Base-by-base conservation (phyloP, 129 eudicot species). In the Sambucus nigra region DNA sequence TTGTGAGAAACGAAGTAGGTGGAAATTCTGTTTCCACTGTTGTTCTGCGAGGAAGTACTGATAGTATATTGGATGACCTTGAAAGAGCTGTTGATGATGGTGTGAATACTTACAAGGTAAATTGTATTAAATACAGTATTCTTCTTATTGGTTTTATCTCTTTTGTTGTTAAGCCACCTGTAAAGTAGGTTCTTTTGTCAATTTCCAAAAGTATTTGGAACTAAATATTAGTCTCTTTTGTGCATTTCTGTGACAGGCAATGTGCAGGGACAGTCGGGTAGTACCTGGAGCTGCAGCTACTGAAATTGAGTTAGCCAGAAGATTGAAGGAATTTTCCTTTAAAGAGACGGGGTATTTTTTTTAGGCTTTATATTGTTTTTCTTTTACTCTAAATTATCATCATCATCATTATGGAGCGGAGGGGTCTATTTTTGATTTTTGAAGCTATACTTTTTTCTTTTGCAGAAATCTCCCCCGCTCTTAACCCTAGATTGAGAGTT, bases 201-300 rank as follows among this genome's bases (percentile, higher is more conserved):
- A 5, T 7, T 53, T 29, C 5, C 6, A 51, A n/a, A 16, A n/a
- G 42, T 9, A 17, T 16, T 27, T 23, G 5, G n/a, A n/a, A n/a
- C n/a, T n/a, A 39, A 17, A 15, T 29, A 44, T 33, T 47, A 15
- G 19, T 41, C 21, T 23, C 3, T 9, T 46, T 51, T 25, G 1
- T 35, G 51, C 5, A 9, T 24, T 57, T 24, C 7, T 67, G 38
- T 66, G 22, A 21, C 71, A 86, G 99, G 94, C 95, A 28, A 82
- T 92, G 84, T 92, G 94, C 85, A 86, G 80, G 69, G 99, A 92
- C 72, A 92, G 96, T 70, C 74, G 94, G 69, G 76, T 73, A 10
- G 80, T 92, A 29, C 95, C 99, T 59, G 99, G 99, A 53, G 96
- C 95, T 54, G 99, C 99, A 10, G 96, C 96, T 48, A 86, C 96